phyloP scores from a whole-genome alignment of 441 rosid species.

The Melastoma candidum region DNA sequence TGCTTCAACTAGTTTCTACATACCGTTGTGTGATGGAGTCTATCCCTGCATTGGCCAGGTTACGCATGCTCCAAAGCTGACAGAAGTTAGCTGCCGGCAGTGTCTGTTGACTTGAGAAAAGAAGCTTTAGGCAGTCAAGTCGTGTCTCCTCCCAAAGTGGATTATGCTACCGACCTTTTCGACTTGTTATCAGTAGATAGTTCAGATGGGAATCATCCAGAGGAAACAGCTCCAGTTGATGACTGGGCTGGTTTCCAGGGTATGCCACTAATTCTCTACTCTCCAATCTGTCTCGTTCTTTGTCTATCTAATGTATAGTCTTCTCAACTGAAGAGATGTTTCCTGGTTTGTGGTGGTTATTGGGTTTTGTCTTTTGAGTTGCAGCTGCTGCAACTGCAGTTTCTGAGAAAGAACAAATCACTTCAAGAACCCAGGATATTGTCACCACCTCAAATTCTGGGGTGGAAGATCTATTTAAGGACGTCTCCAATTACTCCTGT shows the following conservation, averaged over 20 bases:
- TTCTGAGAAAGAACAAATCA: slow-evolving; percentile 29
- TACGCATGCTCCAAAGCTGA: slow-evolving; percentile 33
- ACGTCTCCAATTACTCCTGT: slow-evolving; percentile 30
- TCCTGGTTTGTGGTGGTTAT: not conserved
- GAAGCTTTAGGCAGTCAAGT: slow-evolving; percentile 32
- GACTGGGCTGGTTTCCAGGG: slow-evolving; percentile 99
- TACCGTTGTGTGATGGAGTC: too few species aligned
- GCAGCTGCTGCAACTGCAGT: slow-evolving; percentile 61
- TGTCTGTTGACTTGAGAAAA: slow-evolving; percentile 31
- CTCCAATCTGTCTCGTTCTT: not conserved
- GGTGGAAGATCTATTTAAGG: slow-evolving; percentile 81
- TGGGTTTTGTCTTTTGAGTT: slow-evolving; percentile 5
- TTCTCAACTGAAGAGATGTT: not conserved
- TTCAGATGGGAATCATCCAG: slow-evolving; percentile 50
- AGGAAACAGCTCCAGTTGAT: slow-evolving; percentile 46
- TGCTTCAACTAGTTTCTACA: too few species aligned
- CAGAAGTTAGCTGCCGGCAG: slow-evolving; percentile 28
- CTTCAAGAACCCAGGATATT: slow-evolving; percentile 39
- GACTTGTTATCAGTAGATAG: slow-evolving; percentile 78
- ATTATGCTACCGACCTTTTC: slow-evolving; percentile 82
- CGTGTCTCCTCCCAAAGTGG: slow-evolving; percentile 58
- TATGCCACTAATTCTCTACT: slow-evolving; percentile 23
- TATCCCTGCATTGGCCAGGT: slow-evolving; percentile 28
- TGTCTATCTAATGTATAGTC: too few species aligned
- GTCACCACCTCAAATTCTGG: slow-evolving; percentile 39